Conservation (phyloP, 1,284 basidiomycete species). For the Ceratobasidium sp. region DNA sequence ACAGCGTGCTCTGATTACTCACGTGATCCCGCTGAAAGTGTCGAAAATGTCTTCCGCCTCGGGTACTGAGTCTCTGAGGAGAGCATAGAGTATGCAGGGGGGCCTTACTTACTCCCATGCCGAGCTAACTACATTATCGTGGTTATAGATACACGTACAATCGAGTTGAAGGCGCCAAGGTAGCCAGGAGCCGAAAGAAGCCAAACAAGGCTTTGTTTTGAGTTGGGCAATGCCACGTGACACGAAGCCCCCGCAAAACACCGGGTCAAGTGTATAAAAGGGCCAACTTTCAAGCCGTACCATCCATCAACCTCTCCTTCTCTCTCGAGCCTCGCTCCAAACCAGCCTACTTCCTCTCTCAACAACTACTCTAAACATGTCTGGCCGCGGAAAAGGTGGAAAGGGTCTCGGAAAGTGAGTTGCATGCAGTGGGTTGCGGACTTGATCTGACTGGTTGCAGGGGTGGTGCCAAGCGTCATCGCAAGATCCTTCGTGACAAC, state of each 20-base stretch:
- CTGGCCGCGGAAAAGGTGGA: slow-evolving; percentile 77
- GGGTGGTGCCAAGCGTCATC: slow-evolving; percentile 89
- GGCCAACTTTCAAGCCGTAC: not conserved
- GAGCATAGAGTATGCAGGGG: too few species aligned
- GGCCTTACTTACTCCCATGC: too few species aligned
- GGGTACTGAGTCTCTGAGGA: too few species aligned
- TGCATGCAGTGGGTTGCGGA: not conserved
- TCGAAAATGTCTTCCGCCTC: too few species aligned
- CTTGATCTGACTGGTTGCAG: slow-evolving; percentile 11
- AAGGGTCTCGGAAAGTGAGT: slow-evolving; percentile 74
- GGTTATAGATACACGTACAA: too few species aligned
- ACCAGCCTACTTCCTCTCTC: too few species aligned
- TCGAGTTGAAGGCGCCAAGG: too few species aligned
- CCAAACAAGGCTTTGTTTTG: not conserved
- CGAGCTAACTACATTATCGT: too few species aligned
- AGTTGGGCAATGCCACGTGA: not conserved
- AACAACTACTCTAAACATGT: slow-evolving; percentile 54
- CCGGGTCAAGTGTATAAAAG: not conserved
- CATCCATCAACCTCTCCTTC: not conserved
- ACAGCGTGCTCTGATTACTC: too few species aligned
- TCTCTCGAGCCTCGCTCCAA: too few species aligned
- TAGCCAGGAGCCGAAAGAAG: not conserved
- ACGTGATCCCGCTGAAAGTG: too few species aligned
- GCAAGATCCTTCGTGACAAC: slow-evolving; percentile 88
- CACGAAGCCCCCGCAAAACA: not conserved